Conservation (phyloP, 805 yeast genomes). For the Lipomyces mesembrius region DNA sequence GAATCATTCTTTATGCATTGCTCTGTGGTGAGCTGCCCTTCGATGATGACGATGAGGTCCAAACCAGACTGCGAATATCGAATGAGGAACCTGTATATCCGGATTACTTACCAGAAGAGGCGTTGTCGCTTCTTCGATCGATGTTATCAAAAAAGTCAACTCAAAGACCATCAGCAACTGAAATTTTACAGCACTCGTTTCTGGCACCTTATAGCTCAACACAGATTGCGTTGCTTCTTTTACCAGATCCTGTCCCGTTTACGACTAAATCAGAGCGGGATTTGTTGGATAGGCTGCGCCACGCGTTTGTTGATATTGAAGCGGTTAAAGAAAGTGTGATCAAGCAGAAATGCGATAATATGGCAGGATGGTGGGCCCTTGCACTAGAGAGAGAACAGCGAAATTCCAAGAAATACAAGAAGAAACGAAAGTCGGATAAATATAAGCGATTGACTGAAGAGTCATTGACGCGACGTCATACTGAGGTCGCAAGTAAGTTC, state of each 20-base stretch:
- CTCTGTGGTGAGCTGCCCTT: constrained; percentile 89
- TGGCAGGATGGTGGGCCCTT: constrained; percentile 77
- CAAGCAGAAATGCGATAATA: constrained; percentile 66
- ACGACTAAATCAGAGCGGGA: constrained; percentile 65
- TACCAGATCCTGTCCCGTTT: constrained; percentile 53
- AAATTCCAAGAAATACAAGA: constrained; percentile 39
- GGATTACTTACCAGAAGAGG: constrained; percentile 54
- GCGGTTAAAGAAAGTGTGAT: constrained; percentile 61
- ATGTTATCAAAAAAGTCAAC: constrained; percentile 70
- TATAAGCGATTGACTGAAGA: constrained; percentile 6
- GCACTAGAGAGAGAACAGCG: constrained; percentile 57
- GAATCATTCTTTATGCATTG: constrained; percentile 84
- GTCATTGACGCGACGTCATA: constrained; percentile 13
- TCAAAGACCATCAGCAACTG: constrained; percentile 60
- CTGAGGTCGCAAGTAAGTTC: constrained; percentile 3
- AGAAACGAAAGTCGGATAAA: constrained; percentile 12
- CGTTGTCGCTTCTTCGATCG: constrained; percentile 55
- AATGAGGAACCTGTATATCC: constrained; percentile 66
- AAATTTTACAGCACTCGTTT: constrained; percentile 58
- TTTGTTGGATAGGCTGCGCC: constrained; percentile 61
- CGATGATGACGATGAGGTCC: constrained; percentile 74
- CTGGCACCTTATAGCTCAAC: constrained; percentile 28
- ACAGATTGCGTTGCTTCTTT: constrained; percentile 51
- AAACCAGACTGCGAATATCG: constrained; percentile 63
- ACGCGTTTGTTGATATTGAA: constrained; percentile 67